Percentiles rank a stretch among this genome's conserved stretches.
Conservation (phyloP, 2,329 filamentous ascomycete genomes). For the Epicoccum sorghinum region DNA sequence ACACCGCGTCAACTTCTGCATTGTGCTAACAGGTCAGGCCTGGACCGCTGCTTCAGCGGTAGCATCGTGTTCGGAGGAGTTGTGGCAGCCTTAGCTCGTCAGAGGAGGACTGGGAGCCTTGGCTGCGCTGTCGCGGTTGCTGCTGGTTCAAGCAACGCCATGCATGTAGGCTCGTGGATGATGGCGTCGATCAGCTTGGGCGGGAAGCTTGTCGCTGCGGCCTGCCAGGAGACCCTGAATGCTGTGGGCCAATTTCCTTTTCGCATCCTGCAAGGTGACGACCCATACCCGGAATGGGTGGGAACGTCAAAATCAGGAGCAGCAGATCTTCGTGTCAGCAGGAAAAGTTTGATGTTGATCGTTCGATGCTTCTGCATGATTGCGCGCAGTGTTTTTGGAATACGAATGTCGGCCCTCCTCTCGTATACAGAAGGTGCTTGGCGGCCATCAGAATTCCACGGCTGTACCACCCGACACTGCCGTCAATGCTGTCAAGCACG, state of each 20-base stretch:
- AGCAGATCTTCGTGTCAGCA: too few relatives aligned
- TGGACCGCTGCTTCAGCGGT: constrained; percentile 8
- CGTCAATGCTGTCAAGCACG: too few relatives aligned
- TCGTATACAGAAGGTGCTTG: too few relatives aligned
- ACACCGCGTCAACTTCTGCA: constrained; percentile 12
- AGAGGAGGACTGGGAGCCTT: not conserved
- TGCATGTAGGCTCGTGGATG: constrained; percentile 22
- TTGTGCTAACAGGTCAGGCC: not conserved
- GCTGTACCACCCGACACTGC: too few relatives aligned
- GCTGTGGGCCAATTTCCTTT: constrained; percentile 9
- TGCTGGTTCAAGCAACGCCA: constrained; percentile 32
- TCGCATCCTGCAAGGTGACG: too few relatives aligned
- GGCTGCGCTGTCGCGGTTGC: not conserved
- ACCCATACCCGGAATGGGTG: too few relatives aligned
- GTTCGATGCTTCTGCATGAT: too few relatives aligned
- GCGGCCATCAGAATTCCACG: too few relatives aligned
- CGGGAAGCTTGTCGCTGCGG: constrained; percentile 22
- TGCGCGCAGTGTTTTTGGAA: too few relatives aligned
- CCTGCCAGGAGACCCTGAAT: constrained; percentile 23
- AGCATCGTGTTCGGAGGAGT: not conserved
- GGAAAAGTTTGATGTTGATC: too few relatives aligned
- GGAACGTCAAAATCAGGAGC: too few relatives aligned
- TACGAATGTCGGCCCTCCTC: too few relatives aligned
- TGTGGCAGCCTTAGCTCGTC: not conserved
- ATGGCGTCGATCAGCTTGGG: constrained; percentile 24